Evolutionary conservation across 2,329 filamentous ascomycete species (phyloP).

Genomic region (Dactylellina parvicollis): DNA sequence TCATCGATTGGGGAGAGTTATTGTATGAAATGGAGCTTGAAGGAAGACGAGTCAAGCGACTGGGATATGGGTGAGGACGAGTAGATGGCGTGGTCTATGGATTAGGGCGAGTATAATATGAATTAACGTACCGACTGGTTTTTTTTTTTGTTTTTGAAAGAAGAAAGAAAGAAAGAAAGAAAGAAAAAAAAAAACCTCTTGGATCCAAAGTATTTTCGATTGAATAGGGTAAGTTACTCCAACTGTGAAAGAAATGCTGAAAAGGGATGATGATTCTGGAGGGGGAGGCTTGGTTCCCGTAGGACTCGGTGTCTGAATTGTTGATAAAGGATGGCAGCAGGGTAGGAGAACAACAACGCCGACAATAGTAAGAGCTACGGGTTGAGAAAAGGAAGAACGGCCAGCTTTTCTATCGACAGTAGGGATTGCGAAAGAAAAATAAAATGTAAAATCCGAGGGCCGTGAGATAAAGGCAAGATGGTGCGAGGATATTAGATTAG

Average conservation of each 20-base stretch:
- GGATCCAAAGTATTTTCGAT: no score
- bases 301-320: no score
- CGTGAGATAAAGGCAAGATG: constrained; percentile 18
- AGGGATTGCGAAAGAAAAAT: not conserved
- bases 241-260: no score
- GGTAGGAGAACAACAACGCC: constrained; percentile 11
- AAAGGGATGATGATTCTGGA: no score
- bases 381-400: constrained; percentile 39
- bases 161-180: no score
- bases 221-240: no score
- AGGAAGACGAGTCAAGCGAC: not conserved
- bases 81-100: not conserved
- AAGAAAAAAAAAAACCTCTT: no score
- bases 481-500: constrained; percentile 29
- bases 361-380: constrained; percentile 11
- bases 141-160: no score
- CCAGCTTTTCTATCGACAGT: not conserved
- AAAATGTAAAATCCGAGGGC: constrained; percentile 18
- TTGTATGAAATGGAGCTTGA: not conserved
- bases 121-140: no score
- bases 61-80: not conserved
- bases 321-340: constrained; percentile 16
- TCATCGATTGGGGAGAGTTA: not conserved
- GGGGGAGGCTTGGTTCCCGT: no score
- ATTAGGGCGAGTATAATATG: not conserved